Evolutionary conservation across 1,284 basidiomycete genomes (phyloP).

Genomic region (Papiliotrema laurentii): DNA sequence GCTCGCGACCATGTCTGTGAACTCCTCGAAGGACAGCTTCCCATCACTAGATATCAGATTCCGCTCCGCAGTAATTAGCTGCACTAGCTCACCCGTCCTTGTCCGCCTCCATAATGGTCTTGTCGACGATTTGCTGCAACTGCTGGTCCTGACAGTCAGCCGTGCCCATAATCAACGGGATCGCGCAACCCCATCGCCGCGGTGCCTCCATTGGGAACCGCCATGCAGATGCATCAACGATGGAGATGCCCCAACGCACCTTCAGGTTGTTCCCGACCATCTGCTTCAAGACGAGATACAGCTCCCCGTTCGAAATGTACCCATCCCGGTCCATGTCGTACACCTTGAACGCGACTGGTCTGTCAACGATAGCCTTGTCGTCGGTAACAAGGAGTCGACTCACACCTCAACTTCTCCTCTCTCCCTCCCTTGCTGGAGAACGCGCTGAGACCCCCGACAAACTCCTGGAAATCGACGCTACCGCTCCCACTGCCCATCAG

Average conservation of each 20-base stretch:
- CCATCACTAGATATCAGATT: constrained; percentile 61
- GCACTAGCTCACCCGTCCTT: constrained; percentile 64
- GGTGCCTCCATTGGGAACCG: no score
- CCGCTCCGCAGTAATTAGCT: not conserved
- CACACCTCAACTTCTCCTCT: constrained; percentile 94
- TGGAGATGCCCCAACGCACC: constrained; percentile 50
- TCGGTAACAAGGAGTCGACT: constrained; percentile 40
- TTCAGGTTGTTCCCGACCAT: constrained; percentile 99
- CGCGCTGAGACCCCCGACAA: constrained; percentile 93
- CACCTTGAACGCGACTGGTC: constrained; percentile 98
- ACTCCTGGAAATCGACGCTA: constrained; percentile 98
- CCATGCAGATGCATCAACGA: no score
- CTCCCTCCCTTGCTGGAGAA: constrained; percentile 93
- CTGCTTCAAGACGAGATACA: constrained; percentile 98
- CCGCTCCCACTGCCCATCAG: constrained; percentile 71
- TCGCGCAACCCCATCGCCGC: not conserved
- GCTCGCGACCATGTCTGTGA: constrained; percentile 92
- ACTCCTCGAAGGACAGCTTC: constrained; percentile 95
- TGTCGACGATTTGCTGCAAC: constrained; percentile 98
- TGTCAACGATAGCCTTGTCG: not conserved
- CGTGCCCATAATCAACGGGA: not conserved
- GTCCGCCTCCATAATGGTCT: constrained; percentile 99
- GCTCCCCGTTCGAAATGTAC: constrained; percentile 96
- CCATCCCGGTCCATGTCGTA: constrained; percentile 98
- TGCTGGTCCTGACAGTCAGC: constrained; percentile 72